Base-by-base conservation (phyloP, 2,329 filamentous ascomycete species). In the Colletotrichum sublineola region DNA sequence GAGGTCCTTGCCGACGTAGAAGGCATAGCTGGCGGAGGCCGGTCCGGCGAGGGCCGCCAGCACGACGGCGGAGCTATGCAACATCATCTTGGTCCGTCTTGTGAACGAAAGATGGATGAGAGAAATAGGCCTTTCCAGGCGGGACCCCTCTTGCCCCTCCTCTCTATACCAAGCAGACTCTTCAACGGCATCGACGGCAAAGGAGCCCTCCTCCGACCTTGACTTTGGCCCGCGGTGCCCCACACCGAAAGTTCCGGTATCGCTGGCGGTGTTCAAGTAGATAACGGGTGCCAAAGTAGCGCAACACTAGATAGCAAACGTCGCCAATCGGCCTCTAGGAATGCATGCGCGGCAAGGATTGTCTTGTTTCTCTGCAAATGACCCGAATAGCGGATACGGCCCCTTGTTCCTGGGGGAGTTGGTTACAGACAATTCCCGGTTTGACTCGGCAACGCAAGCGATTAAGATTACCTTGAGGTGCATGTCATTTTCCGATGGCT, bases 1-100 rank as follows among this genome's bases (percentile, higher is more conserved):
- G 72, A 86, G 81, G 50, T 81, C 79, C 71, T 84, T 84, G 71
- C 84, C 84, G 24, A 86, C 83, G 64, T 85, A 86, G 76, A 86
- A 85, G 18, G 82, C 83, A 75, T 86, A 85, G 77, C 84, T 86
- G n/a, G 82, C 82, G n/a, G 62, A 58, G 29, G 73, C 73, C 9
- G 75, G 70, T 8, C 74, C 46, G 12, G 75, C 66, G 42, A 76
- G 71, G 71, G 52, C 67, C 15, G 68, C 71, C 52, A 73, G 53
- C 2, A 71, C 36, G 46, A 65, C 66, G 46, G 65, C 65, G 42
- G 66, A 70, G 60, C 31, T 50, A 50, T 70, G 66, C 46, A 69
- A 62, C 55, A 70, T 65, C 70, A 57, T 69, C 69, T 69, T 33
- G 15, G 31, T 20, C 61, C 36, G 31, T 65, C 18, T 48, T 24